Base-by-base conservation (phyloP, 164 flowering plant genomes). In the Nymphaea colorata region DNA sequence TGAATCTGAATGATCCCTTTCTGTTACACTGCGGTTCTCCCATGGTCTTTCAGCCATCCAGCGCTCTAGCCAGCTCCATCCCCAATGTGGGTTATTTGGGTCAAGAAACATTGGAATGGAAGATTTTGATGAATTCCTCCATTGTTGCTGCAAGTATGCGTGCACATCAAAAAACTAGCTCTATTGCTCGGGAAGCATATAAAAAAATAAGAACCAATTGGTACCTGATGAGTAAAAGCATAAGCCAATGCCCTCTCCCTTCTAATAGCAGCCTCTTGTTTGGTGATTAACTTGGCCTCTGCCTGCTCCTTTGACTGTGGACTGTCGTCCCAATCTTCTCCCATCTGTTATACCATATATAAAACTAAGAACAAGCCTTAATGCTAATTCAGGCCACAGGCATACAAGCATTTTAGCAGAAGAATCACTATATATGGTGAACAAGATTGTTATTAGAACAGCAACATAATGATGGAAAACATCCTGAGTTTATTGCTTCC, bases 31-130 rank as follows among this genome's bases (percentile, higher is more conserved):
- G 61, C 77, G 71, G 68, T 62, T 76, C 82, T 87, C 96, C 89
- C 88, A 86, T 57, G 93, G 96, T 41, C 93, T 79, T 43, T 86
- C 77, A 12, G 92, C 87, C 93, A 87, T 85, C 93, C 93, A 87
- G 43, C 88, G 77, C 69, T 87, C 93, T 64, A 87, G 72, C 93
- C 93, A 85, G 71, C 87, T 87, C 93, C 93, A 87, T 43, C 93
- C 93, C 93, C 93, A 87, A 43, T 82, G 86, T 36, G 93, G 87
- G 72, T 83, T 83, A 76, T 75, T 82, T 41, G 83, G 87, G 71
- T 87, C 90, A 87, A 87, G 80, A 69, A 82, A 84, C 66, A 86
- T 83, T 4, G 76, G 80, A 66, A 79, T 80, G 36, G 74, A 74
- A 42, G 87, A 76, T 70, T 82, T 81, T 44, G 84, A 73, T 43